Evolutionary conservation across 371 early-diverging fungal genomes (phyloP).

Genomic region (Saksenaea oblongispora): DNA sequence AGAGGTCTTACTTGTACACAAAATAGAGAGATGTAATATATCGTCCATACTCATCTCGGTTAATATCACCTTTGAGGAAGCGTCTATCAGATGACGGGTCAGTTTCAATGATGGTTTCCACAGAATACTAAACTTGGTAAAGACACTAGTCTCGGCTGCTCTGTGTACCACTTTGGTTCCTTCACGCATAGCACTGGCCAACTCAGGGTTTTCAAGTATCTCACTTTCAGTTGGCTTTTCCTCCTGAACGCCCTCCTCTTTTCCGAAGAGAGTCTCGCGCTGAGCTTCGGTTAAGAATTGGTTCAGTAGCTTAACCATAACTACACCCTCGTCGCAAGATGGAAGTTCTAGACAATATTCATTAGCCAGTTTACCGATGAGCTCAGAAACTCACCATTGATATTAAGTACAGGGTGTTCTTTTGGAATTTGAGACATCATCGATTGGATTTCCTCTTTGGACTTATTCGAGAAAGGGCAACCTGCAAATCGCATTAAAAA

Average conservation of each 20-base stretch:
- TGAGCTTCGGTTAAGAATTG: conserved; percentile 30
- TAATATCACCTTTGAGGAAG: conserved; percentile 39
- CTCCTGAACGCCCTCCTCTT: conserved; percentile 3
- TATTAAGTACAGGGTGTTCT: conserved; percentile 42
- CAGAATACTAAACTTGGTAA: conserved; percentile 35
- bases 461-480: conserved; percentile 47
- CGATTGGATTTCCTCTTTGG: conserved; percentile 34
- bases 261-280: conserved; percentile 17
- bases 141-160: conserved; percentile 54
- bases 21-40: conserved; percentile 38
- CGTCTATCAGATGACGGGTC: conserved; percentile 17
- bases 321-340: conserved; percentile 39
- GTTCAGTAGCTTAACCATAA: conserved; percentile 40
- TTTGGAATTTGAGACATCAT: conserved; percentile 38
- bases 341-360: conserved; percentile 28
- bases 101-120: not conserved
- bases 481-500: conserved; percentile 20
- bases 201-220: conserved; percentile 30
- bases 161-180: conserved; percentile 58
- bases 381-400: conserved; percentile 23
- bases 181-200: conserved; percentile 46
- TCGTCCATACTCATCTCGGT: conserved; percentile 34
- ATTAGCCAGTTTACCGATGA: not conserved
- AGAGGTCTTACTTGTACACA: conserved; percentile 32
- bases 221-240: conserved; percentile 2